Base-by-base conservation (phyloP, 345 rosid species). In the Aquilaria sinensis region DNA sequence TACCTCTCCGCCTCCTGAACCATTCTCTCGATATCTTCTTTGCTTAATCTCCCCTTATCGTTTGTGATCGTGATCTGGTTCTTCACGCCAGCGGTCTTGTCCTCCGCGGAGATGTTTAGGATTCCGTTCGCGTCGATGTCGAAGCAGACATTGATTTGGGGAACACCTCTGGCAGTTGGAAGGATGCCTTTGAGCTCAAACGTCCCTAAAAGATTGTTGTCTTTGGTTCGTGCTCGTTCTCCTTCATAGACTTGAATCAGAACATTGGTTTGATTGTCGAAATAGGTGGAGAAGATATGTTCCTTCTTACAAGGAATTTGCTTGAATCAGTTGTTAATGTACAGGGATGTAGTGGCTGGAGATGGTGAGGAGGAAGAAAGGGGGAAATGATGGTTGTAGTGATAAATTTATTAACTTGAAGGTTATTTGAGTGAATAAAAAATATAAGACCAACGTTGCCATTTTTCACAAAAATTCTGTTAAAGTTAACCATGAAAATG, bases 221-320 rank as follows among this genome's bases (percentile, higher is more conserved):
- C 75, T 43, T 41, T 66, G 10, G 67, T 66, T 12, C 70, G 51
- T 3, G 70, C 75, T 43, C 75, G 51, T 58, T 71, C 75, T 6
- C 67, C 75, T 33, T 71, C 75, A 15, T 66, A 71, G 41, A 71
- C 75, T 47, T 71, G 70, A 41, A 71, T 71, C 66, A 71, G 56
- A 56, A 71, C 70, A 9, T 62, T 66, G 0, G 67, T 56, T 41
- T 71, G 67, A 55, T 71, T 71, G 45, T 71, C 75, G 12, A 66
- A 66, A 9, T 71, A 71, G 1, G 75, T 71, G 9, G 70, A 71
- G 51, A 71, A 71, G 31, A 71, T 41, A 32, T 72, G 64, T 37
- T 72, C 75, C 12, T 72, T 72, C 63, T 67, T 67, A 5, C 67
- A 67, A 5, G 75, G 72, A n/a, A 72, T 52, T 23, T 23, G 23